Evolutionary conservation across 1,284 basidiomycete species (phyloP), one percentile per base, ranked within the genome.

Genomic region (Marasmius oreades): DNA sequence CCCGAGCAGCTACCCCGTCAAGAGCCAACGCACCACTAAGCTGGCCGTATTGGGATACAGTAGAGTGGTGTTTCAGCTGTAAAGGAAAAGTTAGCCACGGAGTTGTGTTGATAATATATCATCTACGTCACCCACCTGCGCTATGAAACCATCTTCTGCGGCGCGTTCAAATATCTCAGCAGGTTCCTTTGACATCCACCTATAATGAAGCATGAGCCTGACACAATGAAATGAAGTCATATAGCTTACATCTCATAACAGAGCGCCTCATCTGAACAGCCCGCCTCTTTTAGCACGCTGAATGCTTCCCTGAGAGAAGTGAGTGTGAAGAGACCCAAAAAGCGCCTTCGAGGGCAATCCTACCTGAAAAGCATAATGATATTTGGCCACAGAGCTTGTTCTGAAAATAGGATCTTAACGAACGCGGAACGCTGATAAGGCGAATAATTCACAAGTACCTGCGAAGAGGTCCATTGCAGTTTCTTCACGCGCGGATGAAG

Each of bases 111-210:
- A 36, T 46, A 42, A n/a, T 28, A 3, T 28, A 14, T 34, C 36
- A 36, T 28, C 20, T 50, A 7, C 48, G 16, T 56, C 12, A 55
- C 60, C 33, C 53, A 77, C 81, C 70, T 85, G 84, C 23, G 66
- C 67, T 53, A 85, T 79, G 66, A 86, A 85, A 16, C 84, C 84
- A 44, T 85, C 83, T 59, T 86, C 84, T 1, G 84, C 84, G 7
- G 84, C 83, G 26, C 82, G 73, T 66, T 86, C 84, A 65, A 86
- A 86, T 46, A 86, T 85, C 61, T 85, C 84, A n/a, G 84, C 83
- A 2, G 84, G 84, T 62, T 86, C 84, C 63, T 85, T 86, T 28
- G 84, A 85, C 83, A 86, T 86, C 84, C 84, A 85, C 82, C 83
- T 85, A 54, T 33, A 26, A 16, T n/a, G n/a, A 28, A 14, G 55